These are phyloP conservation scores for Globisporangium echinulatum DNA, from an alignment of 352 stramenopile genomes.

Conservation along the genomic window DNA sequence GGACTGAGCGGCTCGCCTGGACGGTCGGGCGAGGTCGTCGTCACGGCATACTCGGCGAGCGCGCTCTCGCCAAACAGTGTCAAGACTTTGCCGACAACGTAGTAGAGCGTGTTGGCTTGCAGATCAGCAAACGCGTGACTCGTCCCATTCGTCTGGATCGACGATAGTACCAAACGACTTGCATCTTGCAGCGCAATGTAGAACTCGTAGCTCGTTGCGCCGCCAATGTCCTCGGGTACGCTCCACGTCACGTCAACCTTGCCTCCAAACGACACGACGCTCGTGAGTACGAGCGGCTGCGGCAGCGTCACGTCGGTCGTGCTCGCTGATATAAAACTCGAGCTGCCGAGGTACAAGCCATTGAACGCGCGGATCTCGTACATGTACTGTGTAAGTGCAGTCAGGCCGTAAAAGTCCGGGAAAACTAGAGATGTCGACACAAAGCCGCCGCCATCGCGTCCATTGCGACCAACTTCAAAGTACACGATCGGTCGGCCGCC, in stretches of 20 bases:
- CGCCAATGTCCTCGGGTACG: slow-evolving; percentile 32
- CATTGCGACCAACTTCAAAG: slow-evolving; percentile 34
- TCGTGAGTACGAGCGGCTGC: slow-evolving; percentile 16
- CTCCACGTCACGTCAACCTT: slow-evolving; percentile 36
- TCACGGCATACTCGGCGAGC: slow-evolving; percentile 3
- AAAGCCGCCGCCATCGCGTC: slow-evolving; percentile 7
- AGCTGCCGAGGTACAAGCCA: slow-evolving; percentile 17
- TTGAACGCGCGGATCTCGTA: slow-evolving; percentile 51
- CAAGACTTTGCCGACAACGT: slow-evolving; percentile 13
- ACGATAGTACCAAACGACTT: not conserved
- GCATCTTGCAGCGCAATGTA: slow-evolving; percentile 1
- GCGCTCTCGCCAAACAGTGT: slow-evolving; percentile 21
- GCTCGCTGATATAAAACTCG: not conserved
- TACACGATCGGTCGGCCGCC: slow-evolving; percentile 32
- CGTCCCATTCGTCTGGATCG: not conserved
- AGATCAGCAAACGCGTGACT: slow-evolving; percentile 16
- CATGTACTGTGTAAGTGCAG: slow-evolving; percentile 20
- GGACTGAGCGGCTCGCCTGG: slow-evolving; percentile 17
- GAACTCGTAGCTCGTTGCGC: slow-evolving; percentile 27
- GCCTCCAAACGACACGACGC: slow-evolving; percentile 28
- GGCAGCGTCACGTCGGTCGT: slow-evolving; percentile 25
- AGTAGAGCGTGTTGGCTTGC: slow-evolving; percentile 19
- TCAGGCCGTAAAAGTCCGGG: slow-evolving; percentile 24
- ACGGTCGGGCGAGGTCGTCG: slow-evolving; percentile 16
- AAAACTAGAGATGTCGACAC: slow-evolving; percentile 16